A percentile compares a stretch with the other conserved stretches of the same genome.
These are phyloP conservation scores for Amphichorda felina DNA, from an alignment of 2,329 filamentous ascomycete species.

Conservation along the genomic window DNA sequence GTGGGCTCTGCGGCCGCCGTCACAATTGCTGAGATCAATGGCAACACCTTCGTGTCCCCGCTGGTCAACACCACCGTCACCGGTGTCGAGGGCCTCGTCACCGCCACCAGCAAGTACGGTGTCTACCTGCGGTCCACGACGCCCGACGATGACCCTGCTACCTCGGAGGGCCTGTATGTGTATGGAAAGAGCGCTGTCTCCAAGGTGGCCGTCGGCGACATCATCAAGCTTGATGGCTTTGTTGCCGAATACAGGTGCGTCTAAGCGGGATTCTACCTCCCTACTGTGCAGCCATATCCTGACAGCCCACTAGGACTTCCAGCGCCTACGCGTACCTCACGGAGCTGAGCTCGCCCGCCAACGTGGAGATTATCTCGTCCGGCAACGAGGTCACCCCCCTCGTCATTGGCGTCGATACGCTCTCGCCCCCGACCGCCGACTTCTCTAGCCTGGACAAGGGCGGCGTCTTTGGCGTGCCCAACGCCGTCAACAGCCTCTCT, in stretches of 20 bases:
- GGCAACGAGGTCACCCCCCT: conserved; percentile 43
- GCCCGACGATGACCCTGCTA: conserved; percentile 40
- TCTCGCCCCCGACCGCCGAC: conserved; percentile 46
- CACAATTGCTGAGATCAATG: conserved; percentile 53
- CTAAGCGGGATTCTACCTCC: too few relatives aligned
- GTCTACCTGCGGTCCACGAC: conserved; percentile 52
- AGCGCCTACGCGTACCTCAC: conserved; percentile 50
- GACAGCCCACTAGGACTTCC: conserved; percentile 28
- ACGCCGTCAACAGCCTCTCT: conserved; percentile 46
- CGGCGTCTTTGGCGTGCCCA: conserved; percentile 53
- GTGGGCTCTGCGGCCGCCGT: conserved; percentile 21
- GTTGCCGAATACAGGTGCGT: conserved; percentile 43
- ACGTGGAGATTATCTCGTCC: conserved; percentile 39
- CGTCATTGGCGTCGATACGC: conserved; percentile 46
- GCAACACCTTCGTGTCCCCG: conserved; percentile 50
- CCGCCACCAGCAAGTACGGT: conserved; percentile 48
- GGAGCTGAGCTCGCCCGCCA: conserved; percentile 43
- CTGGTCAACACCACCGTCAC: conserved; percentile 43
- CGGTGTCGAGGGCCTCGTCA: conserved; percentile 51
- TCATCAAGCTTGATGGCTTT: conserved; percentile 46
- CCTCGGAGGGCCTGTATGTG: conserved; percentile 56
- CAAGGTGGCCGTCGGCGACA: conserved; percentile 48
- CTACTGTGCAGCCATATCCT: too few relatives aligned
- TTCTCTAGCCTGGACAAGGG: conserved; percentile 53
- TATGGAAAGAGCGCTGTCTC: conserved; percentile 39